Evolutionary conservation across 1,139 yeast species (phyloP), one percentile per base, ranked within the genome.

Genomic region (Arxiozyma slooffiae): DNA sequence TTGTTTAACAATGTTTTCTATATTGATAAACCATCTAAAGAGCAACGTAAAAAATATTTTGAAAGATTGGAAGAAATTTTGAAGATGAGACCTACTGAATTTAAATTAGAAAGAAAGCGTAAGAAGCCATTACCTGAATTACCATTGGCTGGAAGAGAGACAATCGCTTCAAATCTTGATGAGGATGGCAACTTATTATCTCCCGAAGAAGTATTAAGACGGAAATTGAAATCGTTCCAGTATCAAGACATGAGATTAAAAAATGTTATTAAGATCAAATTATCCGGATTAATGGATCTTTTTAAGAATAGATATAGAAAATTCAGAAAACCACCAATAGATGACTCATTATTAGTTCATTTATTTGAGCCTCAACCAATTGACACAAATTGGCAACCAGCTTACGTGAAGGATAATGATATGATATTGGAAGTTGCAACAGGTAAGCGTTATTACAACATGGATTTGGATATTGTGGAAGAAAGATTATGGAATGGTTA

Each of bases 401-500:
- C 71, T 0, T 92, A 85, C 62, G 76, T 72, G 23, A 79, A 77
- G 54, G 80, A 78, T 30, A 90, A 83, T 49, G 81, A 86, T 58
- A 85, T 82, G 92, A 87, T 94, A 56, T 69, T 80, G 34, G 97
- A 94, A 60, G 72, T 80, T 7, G 67, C 80, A 0, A 84, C 95
- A 0, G 95, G 95, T 1, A 79, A 77, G 52, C 76, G 74, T 57
- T 92, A 74, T 64, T 77, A 76, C 69, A 92, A 92, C 60, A 94
- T 92, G 87, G 98, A 92, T 63, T 73, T 94, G 53, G 98, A 92
- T 64, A 82, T 89, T 18, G 80, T 94, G 46, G 99, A 92, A 62
- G 98, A 92, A 63, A 76, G 98, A 52, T 71, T 94, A 51, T 92
- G 98, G 98, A 92, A 92, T 67, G 98, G 98, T 0, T 92, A 71